Evolutionary conservation across 2,329 filamentous ascomycete species (phyloP).

Genomic region (Paraphaeosphaeria sporulosa): DNA sequence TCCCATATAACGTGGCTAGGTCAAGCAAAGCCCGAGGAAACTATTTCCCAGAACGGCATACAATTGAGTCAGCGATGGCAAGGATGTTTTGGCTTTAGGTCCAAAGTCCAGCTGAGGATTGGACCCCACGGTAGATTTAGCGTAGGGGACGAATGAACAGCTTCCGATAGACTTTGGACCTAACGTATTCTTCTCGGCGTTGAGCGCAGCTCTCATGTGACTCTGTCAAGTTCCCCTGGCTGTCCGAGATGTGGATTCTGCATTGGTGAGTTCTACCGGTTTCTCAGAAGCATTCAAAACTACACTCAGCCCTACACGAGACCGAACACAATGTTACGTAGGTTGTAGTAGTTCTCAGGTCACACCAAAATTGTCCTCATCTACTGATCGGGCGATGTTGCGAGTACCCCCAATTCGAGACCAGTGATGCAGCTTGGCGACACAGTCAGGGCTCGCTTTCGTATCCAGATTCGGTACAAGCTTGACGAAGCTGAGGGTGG

Average conservation of each 20-base stretch:
- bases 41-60: neutral
- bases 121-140: neutral
- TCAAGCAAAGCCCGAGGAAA: neutral
- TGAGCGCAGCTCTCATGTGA: neutral
- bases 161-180: neutral
- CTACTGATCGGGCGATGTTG: neutral
- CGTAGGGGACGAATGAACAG: neutral
- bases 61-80: neutral
- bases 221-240: neutral
- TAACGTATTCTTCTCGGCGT: neutral
- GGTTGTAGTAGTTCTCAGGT: neutral
- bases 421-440: constrained; percentile 1
- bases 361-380: neutral
- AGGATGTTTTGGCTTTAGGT: neutral
- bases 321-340: neutral
- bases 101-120: neutral
- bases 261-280: too few relatives aligned
- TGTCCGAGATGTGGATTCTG: neutral
- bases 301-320: neutral
- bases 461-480: neutral
- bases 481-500: neutral
- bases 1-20: neutral
- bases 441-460: neutral
- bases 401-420: neutral
- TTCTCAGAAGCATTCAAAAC: neutral